Evolutionary conservation across 2,329 filamentous ascomycete species (phyloP).

Genomic region (Aspergillus fumigatiaffinis): DNA sequence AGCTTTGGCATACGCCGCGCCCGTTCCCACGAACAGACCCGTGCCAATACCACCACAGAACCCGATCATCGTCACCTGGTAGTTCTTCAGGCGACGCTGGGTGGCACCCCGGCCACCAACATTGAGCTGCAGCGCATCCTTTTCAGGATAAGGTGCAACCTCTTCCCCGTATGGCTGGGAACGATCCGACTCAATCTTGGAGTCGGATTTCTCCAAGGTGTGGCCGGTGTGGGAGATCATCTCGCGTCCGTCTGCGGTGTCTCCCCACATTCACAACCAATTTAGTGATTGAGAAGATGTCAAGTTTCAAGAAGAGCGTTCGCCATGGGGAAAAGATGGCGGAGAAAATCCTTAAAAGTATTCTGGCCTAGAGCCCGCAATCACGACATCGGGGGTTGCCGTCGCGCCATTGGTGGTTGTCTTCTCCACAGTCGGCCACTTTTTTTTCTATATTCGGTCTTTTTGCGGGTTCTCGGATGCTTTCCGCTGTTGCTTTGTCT

Average conservation of each 20-base stretch:
- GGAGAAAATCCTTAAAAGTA: neutral
- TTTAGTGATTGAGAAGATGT: neutral
- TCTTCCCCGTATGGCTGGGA: neutral
- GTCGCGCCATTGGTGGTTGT: neutral
- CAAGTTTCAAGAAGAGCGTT: neutral
- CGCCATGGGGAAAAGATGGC: neutral
- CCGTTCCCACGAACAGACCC: conserved; percentile 80
- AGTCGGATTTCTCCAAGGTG: neutral
- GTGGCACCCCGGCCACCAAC: conserved; percentile 30
- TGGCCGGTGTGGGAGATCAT: neutral
- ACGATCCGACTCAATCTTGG: neutral
- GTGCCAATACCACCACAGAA: conserved; percentile 52
- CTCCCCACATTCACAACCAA: neutral
- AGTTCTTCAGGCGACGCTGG: conserved; percentile 33
- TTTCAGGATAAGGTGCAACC: conserved; percentile 14
- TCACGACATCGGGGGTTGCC: neutral
- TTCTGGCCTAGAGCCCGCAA: neutral
- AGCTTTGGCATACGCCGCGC: conserved; percentile 63
- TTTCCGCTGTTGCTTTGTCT: neutral
- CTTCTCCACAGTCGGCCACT: neutral
- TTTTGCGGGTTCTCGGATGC: neutral
- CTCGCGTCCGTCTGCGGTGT: neutral
- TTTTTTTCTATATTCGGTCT: neutral
- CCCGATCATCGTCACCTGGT: conserved; percentile 32
- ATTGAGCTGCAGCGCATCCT: conserved; percentile 26